Evolutionary conservation across 2,329 filamentous ascomycete species (phyloP).

Genomic region (Fusarium hainanense): DNA sequence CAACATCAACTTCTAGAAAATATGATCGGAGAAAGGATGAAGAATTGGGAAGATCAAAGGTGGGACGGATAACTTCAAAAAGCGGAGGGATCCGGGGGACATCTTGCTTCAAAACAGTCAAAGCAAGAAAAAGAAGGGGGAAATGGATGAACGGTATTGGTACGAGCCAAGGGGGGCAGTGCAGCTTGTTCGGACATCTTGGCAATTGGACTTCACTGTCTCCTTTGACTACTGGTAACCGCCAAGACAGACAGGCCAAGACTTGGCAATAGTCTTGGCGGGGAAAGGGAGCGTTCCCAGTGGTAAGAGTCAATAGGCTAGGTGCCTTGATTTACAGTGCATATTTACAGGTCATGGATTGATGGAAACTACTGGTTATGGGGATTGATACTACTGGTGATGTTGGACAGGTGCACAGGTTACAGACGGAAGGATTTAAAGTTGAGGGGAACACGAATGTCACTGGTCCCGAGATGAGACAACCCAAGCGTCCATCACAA

Average conservation of each 20-base stretch:
- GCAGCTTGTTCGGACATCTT: conserved; percentile 36
- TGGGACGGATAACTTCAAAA: conserved; percentile 16
- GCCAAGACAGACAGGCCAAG: conserved; percentile 28
- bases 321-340: conserved; percentile 11
- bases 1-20: conserved; percentile 9
- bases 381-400: background rate
- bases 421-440: background rate
- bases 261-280: conserved; percentile 29
- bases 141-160: conserved; percentile 12
- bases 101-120: conserved; percentile 2
- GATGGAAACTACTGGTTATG: background rate
- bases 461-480: conserved; percentile 8
- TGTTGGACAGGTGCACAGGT: background rate
- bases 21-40: conserved; percentile 19
- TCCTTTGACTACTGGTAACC: background rate
- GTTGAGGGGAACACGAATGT: background rate
- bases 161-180: conserved; percentile 45
- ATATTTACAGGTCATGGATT: background rate
- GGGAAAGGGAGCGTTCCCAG: background rate
- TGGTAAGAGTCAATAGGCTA: background rate
- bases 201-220: conserved; percentile 3
- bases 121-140: conserved; percentile 9
- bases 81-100: background rate
- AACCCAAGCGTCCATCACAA: conserved; percentile 11
- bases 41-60: conserved; percentile 22